Base-by-base conservation (phyloP, 2,329 filamentous ascomycete species). In the Sphaerulina populicola region DNA sequence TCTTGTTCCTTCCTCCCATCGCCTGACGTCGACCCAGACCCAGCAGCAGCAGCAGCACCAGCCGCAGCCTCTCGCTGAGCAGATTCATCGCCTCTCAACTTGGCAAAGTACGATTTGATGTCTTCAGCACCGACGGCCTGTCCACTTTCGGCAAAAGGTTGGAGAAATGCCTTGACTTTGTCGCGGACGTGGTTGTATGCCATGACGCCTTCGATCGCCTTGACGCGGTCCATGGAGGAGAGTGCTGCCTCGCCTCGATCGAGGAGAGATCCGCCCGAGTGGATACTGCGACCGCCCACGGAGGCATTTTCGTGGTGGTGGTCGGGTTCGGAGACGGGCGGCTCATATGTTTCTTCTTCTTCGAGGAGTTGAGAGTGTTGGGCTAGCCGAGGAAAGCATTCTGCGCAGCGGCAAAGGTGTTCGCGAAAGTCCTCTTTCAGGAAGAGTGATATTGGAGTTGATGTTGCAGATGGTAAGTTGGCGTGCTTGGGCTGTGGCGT, bases 161-260 rank as follows among this genome's bases (percentile, higher is more conserved):
- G 82, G 63, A 98, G 81, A 67, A 98, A 97, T 0, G 84, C 83
- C 74, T 91, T 95, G n/a, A 98, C 81, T 66, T 91, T 90, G 64
- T 97, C 90, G 65, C 94, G 93, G 54, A 98, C 78, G 63, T 94
- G 86, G 63, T 97, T 96, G 71, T 97, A 98, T 0, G 90, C 91
- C 89, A 97, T 96, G 41, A 94, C 91, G 12, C 93, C 93, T 68
- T 98, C 68, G 50, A 98, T 95, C 4, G 93, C 93, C 11, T 84
- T 79, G 6, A 97, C 91, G 2, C 93, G 86, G 66, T 98, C 93
- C 51, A 98, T 83, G 62, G 88, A 94, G 66, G 83, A 88, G 27
- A 98, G 77, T 0, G 90, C 91, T 43, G 88, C 91, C 71, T 98
- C 93, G 42, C 93, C 93, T 14, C 89, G 86, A 44, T 97, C 90